Percentiles rank a stretch among this genome's conserved stretches.
These are phyloP conservation scores for Nemania sp. DNA, from an alignment of 2,329 filamentous ascomycete species.

Conservation along the genomic window DNA sequence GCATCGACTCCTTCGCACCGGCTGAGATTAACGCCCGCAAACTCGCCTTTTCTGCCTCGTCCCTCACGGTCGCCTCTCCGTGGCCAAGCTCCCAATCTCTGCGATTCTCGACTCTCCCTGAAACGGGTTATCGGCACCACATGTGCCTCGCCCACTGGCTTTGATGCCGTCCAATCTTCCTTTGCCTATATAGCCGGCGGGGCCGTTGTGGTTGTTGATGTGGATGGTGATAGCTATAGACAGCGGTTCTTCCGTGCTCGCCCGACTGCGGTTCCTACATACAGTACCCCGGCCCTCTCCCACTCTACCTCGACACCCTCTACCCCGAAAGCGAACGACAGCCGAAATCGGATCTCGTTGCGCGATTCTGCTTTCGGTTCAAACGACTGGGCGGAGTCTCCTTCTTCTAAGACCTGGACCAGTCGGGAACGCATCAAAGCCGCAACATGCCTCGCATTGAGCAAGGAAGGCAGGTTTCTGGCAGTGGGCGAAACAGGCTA, in stretches of 20 bases:
- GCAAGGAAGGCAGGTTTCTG: conserved; percentile 81
- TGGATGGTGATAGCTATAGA: conserved; percentile 67
- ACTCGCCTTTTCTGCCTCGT: conserved; percentile 69
- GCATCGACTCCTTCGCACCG: conserved; percentile 62
- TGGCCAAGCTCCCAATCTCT: conserved; percentile 50
- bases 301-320: conserved; percentile 54
- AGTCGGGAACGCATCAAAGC: conserved; percentile 93
- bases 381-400: conserved; percentile 64
- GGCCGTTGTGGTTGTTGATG: conserved; percentile 84
- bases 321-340: conserved; percentile 66
- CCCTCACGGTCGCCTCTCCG: conserved; percentile 66
- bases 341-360: conserved; percentile 58
- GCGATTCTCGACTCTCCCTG: conserved; percentile 68
- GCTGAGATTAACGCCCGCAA: conserved; percentile 74
- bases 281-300: conserved; percentile 58
- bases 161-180: conserved; percentile 75
- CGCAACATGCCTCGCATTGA: conserved; percentile 86
- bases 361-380: conserved; percentile 53
- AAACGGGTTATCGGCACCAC: conserved; percentile 91
- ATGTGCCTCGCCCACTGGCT: conserved; percentile 79
- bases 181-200: conserved; percentile 94
- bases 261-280: conserved; percentile 71
- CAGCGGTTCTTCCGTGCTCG: conserved; percentile 92
- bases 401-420: conserved; percentile 74
- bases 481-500: conserved; percentile 97